A percentile compares a stretch with the other conserved stretches of the same genome.
These are phyloP conservation scores for Sporothrix inflata DNA, from an alignment of 2,329 filamentous ascomycete genomes.

Conservation along the genomic window DNA sequence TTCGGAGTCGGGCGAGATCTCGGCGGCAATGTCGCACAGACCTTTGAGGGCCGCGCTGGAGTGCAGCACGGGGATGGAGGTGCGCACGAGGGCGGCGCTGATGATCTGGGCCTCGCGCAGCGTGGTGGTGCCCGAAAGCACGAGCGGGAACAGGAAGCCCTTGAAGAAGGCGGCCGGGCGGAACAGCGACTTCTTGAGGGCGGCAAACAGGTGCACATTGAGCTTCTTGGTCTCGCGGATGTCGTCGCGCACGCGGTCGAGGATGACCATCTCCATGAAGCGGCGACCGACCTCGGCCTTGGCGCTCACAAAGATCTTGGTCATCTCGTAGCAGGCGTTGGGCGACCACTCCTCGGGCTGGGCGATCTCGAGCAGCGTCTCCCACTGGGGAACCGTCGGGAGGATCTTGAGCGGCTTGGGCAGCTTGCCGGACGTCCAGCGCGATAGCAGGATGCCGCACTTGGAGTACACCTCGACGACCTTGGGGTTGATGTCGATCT, in stretches of 20 bases:
- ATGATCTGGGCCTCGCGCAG: slow-evolving; percentile 91
- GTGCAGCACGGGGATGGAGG: slow-evolving; percentile 88
- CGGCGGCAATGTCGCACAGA: slow-evolving; percentile 90
- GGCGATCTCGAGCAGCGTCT: slow-evolving; percentile 42
- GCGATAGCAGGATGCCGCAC: slow-evolving; percentile 80
- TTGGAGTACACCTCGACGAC: slow-evolving; percentile 94
- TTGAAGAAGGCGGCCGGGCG: slow-evolving; percentile 98
- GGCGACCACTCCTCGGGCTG: slow-evolving; percentile 71
- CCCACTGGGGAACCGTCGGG: slow-evolving; percentile 86
- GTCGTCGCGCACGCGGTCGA: slow-evolving; percentile 89
- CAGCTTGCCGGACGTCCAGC: slow-evolving; percentile 90
- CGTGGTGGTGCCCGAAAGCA: slow-evolving; percentile 84
- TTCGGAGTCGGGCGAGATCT: slow-evolving; percentile 83
- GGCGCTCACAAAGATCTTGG: slow-evolving; percentile 86
- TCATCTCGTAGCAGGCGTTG: slow-evolving; percentile 83
- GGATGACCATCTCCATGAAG: slow-evolving; percentile 83
- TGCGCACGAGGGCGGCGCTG: slow-evolving; percentile 78
- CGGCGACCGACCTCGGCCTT: slow-evolving; percentile 79
- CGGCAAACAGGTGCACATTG: slow-evolving; percentile 93
- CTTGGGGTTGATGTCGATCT: slow-evolving; percentile 79
- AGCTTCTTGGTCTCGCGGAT: slow-evolving; percentile 94
- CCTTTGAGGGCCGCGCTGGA: slow-evolving; percentile 89
- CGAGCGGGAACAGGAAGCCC: slow-evolving; percentile 85
- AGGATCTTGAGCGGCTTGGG: slow-evolving; percentile 98
- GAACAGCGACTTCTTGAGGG: slow-evolving; percentile 89